Percentiles rank a stretch among this genome's conserved stretches.
Evolutionary conservation across 306 rosid species (phyloP).

Genomic region (Ochetophila trinervis): DNA sequence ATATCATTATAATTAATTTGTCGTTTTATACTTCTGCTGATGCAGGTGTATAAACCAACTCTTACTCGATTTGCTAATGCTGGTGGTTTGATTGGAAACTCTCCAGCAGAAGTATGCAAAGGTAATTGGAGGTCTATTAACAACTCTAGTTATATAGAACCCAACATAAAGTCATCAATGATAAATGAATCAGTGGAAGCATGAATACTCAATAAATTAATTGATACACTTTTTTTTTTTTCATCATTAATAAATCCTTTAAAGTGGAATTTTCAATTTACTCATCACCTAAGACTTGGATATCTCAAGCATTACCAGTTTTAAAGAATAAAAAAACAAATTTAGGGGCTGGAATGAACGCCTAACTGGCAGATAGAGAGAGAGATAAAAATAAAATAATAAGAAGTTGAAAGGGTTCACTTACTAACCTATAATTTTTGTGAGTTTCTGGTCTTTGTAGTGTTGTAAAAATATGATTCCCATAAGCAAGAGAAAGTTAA

Average conservation of each 20-base stretch:
- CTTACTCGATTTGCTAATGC: conserved; percentile 55
- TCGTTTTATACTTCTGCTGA: conserved; percentile 14
- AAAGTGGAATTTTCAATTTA: too few relatives aligned
- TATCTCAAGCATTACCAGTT: background rate
- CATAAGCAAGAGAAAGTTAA: background rate
- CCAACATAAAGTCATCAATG: background rate
- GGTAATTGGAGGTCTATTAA: conserved; percentile 43
- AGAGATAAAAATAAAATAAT: too few relatives aligned
- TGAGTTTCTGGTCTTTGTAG: background rate
- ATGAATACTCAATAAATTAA: background rate
- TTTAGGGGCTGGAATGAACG: too few relatives aligned
- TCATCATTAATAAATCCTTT: too few relatives aligned
- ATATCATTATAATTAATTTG: conserved; percentile 14
- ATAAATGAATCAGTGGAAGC: background rate
- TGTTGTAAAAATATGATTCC: background rate
- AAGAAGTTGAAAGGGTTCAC: background rate
- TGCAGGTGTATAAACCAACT: conserved; percentile 83
- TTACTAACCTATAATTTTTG: background rate
- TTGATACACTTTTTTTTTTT: background rate
- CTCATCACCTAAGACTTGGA: background rate
- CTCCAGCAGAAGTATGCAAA: conserved; percentile 85
- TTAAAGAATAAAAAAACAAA: background rate
- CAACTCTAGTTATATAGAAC: background rate
- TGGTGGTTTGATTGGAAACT: conserved; percentile 78
- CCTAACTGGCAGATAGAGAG: background rate